Base-by-base conservation (phyloP, 768 basidiomycete genomes). In the Goffeauzyma gilvescens region DNA sequence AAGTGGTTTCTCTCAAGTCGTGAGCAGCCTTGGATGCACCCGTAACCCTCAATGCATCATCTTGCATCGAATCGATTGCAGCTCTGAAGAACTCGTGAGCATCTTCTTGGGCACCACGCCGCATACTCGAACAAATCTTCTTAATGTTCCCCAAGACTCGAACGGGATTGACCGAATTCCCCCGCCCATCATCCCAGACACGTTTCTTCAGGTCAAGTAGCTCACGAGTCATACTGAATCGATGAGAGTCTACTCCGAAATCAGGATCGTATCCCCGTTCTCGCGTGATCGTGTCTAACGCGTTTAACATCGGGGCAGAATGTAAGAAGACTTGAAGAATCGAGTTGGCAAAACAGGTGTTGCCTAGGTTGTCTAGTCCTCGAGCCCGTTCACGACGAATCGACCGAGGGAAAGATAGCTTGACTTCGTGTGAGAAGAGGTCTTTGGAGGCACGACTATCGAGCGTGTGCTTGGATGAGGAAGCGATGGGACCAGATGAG, bases 61-160 rank as follows among this genome's bases (percentile, higher is more conserved):
- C 81, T 63, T 96, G 93, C 40, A 96, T 65, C 21, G 78, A 80
- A 55, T 98, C 93, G 23, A 95, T 76, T 15, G 79, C 77, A 63
- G 89, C 93, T 24, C 93, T 78, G 37, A 98, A 75, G 58, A 96
- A 96, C 64, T 98, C 93, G 59, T 98, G 93, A 7, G 93, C 78
- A 60, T 98, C 93, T 59, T 98, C 93, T 62, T 98, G 93, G 52
- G 85, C 69, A n/a, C 84, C 86, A 64, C 67, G 73, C 31, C 78
- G 75, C 75, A 95, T 76, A 54, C 83, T 78, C 60, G 86, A 87
- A 13, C 87, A 87, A 46, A 96, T 87, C 6, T 69, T 58, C 60
- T 78, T 75, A 23, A 93, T 67, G 55, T 78, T 75, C 41, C 66
- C 70, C 14, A 76, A 75, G 22, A 96, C 73, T 13, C 64, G 52